These are phyloP conservation scores for Akanthomyces uredinophilus DNA, from an alignment of 2,329 filamentous ascomycete genomes.

Conservation along the genomic window DNA sequence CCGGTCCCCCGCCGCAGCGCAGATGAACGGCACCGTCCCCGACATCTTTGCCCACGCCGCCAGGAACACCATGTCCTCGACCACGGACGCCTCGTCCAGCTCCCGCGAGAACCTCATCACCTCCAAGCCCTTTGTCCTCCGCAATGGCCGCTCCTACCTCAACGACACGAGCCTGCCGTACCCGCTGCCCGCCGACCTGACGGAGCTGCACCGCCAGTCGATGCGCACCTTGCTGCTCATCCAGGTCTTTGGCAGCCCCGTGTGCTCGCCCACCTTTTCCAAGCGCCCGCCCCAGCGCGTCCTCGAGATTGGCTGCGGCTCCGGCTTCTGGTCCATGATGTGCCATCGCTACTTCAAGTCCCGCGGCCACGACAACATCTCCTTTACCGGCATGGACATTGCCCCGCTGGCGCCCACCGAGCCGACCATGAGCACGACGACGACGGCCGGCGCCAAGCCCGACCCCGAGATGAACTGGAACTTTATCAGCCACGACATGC, in stretches of 20 bases:
- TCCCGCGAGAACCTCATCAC: slow-evolving; percentile 36
- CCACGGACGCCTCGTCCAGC: slow-evolving; percentile 36
- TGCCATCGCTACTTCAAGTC: slow-evolving; percentile 75
- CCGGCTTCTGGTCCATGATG: slow-evolving; percentile 84
- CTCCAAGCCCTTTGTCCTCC: slow-evolving; percentile 57
- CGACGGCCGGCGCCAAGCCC: slow-evolving; percentile 42
- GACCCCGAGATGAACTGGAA: slow-evolving; percentile 77
- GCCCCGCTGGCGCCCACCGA: slow-evolving; percentile 58
- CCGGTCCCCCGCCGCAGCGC: slow-evolving; percentile 19
- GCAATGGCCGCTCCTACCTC: slow-evolving; percentile 78
- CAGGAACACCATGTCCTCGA: slow-evolving; percentile 43
- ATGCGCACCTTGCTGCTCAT: slow-evolving; percentile 76
- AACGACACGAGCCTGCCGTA: slow-evolving; percentile 69
- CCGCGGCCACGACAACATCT: slow-evolving; percentile 62
- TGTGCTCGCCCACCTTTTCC: slow-evolving; percentile 65
- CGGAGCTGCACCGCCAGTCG: slow-evolving; percentile 82
- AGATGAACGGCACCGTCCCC: slow-evolving; percentile 34
- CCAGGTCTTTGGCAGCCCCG: slow-evolving; percentile 73
- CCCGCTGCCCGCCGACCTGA: slow-evolving; percentile 81
- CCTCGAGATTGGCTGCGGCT: slow-evolving; percentile 82
- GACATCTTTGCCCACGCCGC: slow-evolving; percentile 31
- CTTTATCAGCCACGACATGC: slow-evolving; percentile 83
- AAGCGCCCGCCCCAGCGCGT: slow-evolving; percentile 69
- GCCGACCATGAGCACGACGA: slow-evolving; percentile 25
- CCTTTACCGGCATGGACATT: slow-evolving; percentile 79